Base-by-base conservation (phyloP, 1,284 basidiomycete species). In the Cryptococcus amylolentus region DNA sequence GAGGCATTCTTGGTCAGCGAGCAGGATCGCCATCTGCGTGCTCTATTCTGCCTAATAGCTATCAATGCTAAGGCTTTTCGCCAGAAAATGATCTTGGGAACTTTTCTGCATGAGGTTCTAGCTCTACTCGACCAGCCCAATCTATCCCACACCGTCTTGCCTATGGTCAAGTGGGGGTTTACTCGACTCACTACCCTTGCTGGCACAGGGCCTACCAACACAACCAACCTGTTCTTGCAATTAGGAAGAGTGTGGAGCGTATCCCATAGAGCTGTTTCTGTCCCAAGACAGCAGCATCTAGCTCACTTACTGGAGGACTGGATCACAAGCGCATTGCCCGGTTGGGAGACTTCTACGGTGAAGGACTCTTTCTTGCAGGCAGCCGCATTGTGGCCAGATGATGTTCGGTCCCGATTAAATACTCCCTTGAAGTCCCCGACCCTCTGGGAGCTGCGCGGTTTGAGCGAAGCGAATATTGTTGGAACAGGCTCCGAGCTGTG, bases 1-100 rank as follows among this genome's bases (percentile, higher is more conserved):
- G 74, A 78, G 2, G 84, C 85, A 0, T 86, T 85, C n/a, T 81
- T 97, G 43, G 82, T 95, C 61, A 90, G 91, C 69, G 91, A 96
- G 68, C 91, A 96, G 72, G 75, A 86, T 45, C 85, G 93, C 6
- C 78, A 88, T 31, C 72, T 94, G 35, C 86, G 89, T 54, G 83
- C 85, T 0, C 77, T 96, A 26, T 35, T 10, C 31, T 35, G 31
- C 31, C 31, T 35, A 35, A 10, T 35, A 35, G 31, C 31, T 10
- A 5, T 35, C 31, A 35, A 35, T 35, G 31, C 31, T 35, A 35
- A 35, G 38, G 80, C 84, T 44, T 86, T 91, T 66, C 70, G 78
- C 18, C 81, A 87, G 59, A 70, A 79, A 2, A 82, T 81, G 8
- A 75, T 91, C 7, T 78, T 91, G 20, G 82, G 86, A 28, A 28